These are phyloP conservation scores for Cytospora piceae DNA, from an alignment of 2,329 filamentous ascomycete genomes.

Conservation along the genomic window DNA sequence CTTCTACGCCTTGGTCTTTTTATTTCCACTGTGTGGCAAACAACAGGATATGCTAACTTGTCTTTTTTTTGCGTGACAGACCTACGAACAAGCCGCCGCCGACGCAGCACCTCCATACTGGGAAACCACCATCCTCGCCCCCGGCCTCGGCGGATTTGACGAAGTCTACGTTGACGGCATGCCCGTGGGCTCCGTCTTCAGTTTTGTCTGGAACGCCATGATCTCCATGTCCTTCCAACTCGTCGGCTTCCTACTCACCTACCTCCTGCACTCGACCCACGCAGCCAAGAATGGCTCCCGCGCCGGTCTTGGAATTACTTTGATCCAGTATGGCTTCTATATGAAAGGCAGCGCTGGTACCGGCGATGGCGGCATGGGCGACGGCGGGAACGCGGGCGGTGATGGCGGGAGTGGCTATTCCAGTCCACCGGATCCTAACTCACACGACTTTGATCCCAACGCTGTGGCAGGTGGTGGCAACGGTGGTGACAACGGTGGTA, in stretches of 20 bases:
- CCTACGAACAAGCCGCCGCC: conserved; percentile 96
- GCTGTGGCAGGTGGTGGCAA: conserved; percentile 54
- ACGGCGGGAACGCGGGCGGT: conserved; percentile 47
- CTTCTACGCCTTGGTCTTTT: neutral
- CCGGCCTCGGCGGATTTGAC: conserved; percentile 84
- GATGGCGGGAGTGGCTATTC: conserved; percentile 61
- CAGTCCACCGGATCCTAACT: conserved; percentile 83
- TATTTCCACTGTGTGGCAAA: neutral
- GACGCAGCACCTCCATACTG: conserved; percentile 97
- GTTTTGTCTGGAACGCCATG: conserved; percentile 90
- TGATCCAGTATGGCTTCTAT: conserved; percentile 96
- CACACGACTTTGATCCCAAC: conserved; percentile 82
- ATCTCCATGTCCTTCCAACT: conserved; percentile 98
- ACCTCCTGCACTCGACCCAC: conserved; percentile 96
- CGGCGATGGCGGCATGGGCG: conserved; percentile 45
- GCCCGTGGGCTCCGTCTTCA: conserved; percentile 85
- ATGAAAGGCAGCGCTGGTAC: conserved; percentile 68
- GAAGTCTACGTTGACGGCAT: conserved; percentile 98
- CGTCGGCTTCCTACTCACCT: conserved; percentile 95
- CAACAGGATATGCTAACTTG: conserved; percentile 41
- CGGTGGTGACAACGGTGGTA: conserved; percentile 45
- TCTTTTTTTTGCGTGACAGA: conserved; percentile 53
- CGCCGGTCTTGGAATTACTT: conserved; percentile 89
- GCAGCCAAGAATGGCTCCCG: conserved; percentile 97
- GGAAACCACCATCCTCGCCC: conserved; percentile 97